These are phyloP conservation scores for Didymella lethalis DNA, from an alignment of 2,329 filamentous ascomycete genomes.

Conservation along the genomic window DNA sequence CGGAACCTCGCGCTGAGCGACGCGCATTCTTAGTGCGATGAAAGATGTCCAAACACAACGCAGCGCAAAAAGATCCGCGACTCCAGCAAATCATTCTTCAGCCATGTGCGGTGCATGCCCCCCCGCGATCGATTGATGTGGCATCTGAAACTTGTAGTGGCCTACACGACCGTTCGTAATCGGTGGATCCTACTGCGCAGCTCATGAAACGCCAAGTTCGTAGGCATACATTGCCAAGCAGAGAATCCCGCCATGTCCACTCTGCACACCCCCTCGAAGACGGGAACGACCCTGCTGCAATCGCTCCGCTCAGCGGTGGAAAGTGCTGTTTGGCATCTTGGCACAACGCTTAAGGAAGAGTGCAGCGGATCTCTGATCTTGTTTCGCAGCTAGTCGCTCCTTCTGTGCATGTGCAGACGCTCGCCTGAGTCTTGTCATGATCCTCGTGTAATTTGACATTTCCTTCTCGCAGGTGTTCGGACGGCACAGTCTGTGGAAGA, in stretches of 20 bases:
- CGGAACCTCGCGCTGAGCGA: background rate
- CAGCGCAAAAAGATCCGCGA: background rate
- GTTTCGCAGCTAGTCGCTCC: slow-evolving; percentile 1
- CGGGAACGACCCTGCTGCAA: background rate
- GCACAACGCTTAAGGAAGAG: slow-evolving; percentile 6
- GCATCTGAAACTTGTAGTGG: background rate
- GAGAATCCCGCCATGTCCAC: slow-evolving; percentile 47
- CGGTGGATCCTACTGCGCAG: background rate
- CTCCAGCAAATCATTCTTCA: background rate
- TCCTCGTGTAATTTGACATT: slow-evolving; percentile 8
- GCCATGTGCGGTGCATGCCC: background rate
- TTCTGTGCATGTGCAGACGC: slow-evolving; percentile 6
- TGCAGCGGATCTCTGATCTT: slow-evolving; percentile 1
- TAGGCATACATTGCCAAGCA: slow-evolving; percentile 14
- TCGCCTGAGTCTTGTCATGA: slow-evolving; percentile 3
- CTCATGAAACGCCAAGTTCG: slow-evolving; percentile 17
- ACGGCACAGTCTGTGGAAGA: background rate
- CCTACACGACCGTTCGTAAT: background rate
- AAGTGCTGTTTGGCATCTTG: slow-evolving; percentile 7
- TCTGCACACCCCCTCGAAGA: slow-evolving; percentile 21
- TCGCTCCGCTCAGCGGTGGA: slow-evolving; percentile 12
- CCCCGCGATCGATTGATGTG: background rate
- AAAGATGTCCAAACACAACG: background rate
- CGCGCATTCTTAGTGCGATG: background rate
- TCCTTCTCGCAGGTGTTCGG: background rate